These are phyloP conservation scores for Scutellaria baicalensis DNA, from an alignment of 257 asterid genomes.

Conservation along the genomic window DNA sequence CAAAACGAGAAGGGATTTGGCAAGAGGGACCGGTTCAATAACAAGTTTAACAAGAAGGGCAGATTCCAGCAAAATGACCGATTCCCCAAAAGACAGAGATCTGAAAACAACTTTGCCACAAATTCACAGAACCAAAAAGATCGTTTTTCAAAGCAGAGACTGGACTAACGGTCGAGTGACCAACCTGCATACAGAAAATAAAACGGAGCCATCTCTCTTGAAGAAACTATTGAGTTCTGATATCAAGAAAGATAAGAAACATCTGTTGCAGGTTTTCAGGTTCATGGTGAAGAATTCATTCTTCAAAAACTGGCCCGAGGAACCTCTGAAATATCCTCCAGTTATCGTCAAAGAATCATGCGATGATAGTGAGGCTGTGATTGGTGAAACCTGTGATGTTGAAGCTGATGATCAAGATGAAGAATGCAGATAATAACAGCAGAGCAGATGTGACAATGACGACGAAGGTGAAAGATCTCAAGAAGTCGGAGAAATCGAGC, in stretches of 20 bases:
- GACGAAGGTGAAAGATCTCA: conserved; percentile 5
- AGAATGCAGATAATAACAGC: not conserved
- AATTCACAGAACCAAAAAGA: conserved; percentile 18
- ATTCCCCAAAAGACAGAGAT: conserved; percentile 35
- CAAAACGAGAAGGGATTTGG: conserved; percentile 24
- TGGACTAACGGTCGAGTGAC: conserved; percentile 9
- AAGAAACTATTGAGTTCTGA: conserved; percentile 67
- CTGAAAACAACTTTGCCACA: conserved; percentile 21
- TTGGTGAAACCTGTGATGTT: not conserved
- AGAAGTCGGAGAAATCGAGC: conserved; percentile 8
- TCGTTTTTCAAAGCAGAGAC: conserved; percentile 19
- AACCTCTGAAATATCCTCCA: conserved; percentile 53
- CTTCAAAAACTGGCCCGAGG: conserved; percentile 42
- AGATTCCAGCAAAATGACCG: conserved; percentile 40
- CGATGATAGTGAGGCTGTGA: conserved; percentile 15
- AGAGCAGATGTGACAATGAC: not conserved
- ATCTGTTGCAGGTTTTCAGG: conserved; percentile 71
- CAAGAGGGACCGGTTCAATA: conserved; percentile 49
- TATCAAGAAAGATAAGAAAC: conserved; percentile 59
- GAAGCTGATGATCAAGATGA: not conserved
- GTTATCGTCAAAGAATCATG: conserved; percentile 49
- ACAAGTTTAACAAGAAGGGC: conserved; percentile 51
- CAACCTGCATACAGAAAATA: not conserved
- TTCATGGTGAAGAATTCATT: conserved; percentile 81
- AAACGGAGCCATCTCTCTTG: conserved; percentile 59